Evolutionary conservation across 2,329 filamentous ascomycete genomes (phyloP), one percentile per base, ranked within the genome.

Genomic region (Rhexocercosporidium sp.): DNA sequence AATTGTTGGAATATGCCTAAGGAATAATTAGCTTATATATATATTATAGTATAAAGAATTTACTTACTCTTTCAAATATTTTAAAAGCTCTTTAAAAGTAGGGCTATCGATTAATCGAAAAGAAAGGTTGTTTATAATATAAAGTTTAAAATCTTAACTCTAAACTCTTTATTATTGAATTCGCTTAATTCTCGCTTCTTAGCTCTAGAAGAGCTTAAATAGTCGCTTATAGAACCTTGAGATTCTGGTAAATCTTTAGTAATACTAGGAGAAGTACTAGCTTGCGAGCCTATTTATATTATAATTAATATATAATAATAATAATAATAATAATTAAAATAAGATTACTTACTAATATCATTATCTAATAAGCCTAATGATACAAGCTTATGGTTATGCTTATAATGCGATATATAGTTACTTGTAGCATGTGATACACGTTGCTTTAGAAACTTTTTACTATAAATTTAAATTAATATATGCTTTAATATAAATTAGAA

Each of bases 91-190:
- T 46, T 20, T 46, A 46, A 46, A 46, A 47, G 46, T 47, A 47
- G 46, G 46, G 20, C 46, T 47, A 47, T 47, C 5, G 18, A 47
- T 47, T 47, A 47, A 47, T 47, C 20, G 46, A 47, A 47, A 47
- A 47, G 46, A 47, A 47, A 47, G 46, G 46, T 47, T 47, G 12
- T 47, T 47, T 47, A 8, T 47, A 47, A 47, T 47, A 47, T 47
- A 47, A 47, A 47, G 46, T 47, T 47, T 25, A 47, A 47, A 25
- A 47, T 47, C 20, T 47, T 47, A 25, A 47, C 20, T 47, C 22
- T 46, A 46, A n/a, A n/a, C n/a, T n/a, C n/a, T n/a, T n/a, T n/a
- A n/a, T n/a, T n/a, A n/a, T n/a, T n/a, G n/a, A n/a, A n/a, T n/a
- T n/a, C n/a, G n/a, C n/a, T n/a, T n/a, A n/a, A n/a, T n/a, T n/a